These are phyloP conservation scores for Toxoplasma gondii DNA, from an alignment of 169 alveolate species.

Conservation along the genomic window DNA sequence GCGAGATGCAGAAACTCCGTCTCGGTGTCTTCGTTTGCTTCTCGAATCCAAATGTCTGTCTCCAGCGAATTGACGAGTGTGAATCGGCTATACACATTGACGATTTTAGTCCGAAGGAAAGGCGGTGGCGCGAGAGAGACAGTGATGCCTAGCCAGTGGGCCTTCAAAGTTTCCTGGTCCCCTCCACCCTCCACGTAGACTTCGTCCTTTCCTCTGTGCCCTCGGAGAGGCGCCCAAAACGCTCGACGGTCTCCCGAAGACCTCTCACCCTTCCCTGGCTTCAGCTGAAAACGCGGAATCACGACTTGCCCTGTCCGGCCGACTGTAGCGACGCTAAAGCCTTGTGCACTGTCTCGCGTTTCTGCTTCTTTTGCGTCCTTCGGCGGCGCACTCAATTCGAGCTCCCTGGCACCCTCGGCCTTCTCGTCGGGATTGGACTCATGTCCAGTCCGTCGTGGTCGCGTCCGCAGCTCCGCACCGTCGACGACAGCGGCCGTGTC, in stretches of 20 bases:
- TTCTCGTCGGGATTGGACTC: no score
- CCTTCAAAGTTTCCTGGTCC: neutral
- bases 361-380: neutral
- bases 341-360: neutral
- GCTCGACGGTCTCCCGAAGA: neutral
- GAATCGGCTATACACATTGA: constrained; percentile 64
- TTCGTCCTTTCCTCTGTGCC: neutral
- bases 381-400: neutral
- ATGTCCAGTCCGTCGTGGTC: no score
- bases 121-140: constrained; percentile 70
- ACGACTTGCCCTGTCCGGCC: neutral
- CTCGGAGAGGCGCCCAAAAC: no score
- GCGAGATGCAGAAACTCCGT: constrained; percentile 35
- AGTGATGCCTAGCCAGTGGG: constrained; percentile 49
- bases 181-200: neutral
- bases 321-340: neutral
- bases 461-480: no score
- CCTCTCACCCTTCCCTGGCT: neutral
- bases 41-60: constrained; percentile 52
- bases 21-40: neutral
- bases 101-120: constrained; percentile 61
- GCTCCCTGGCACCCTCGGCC: neutral
- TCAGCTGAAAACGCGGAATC: neutral
- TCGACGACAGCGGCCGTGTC: neutral
- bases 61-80: constrained; percentile 47